Base-by-base conservation (phyloP, 2,329 filamentous ascomycete genomes). In the Trichoderma sp. region DNA sequence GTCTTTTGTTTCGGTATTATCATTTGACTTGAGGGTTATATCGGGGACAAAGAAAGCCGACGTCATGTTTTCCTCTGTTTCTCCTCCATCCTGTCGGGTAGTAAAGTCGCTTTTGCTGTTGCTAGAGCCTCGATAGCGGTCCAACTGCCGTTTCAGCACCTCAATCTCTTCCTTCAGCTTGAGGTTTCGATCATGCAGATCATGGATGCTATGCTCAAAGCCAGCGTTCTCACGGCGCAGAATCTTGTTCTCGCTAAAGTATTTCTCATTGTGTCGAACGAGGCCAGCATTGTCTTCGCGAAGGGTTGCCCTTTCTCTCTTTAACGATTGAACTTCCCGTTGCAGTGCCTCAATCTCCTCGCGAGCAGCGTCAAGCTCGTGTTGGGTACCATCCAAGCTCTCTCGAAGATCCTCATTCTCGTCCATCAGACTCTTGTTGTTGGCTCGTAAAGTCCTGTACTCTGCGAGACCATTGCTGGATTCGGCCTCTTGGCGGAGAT, bases 31-130 rank as follows among this genome's bases (percentile, higher is more conserved):
- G 39, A 88, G 81, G 2, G 87, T 89, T 73, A 88, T 88, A 73
- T 89, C 87, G 26, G 87, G 86, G 71, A 89, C 81, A 74, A 89
- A 88, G 75, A 88, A 85, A 4, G 86, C 87, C 6, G 87, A 89
- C 0, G 87, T 88, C 84, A 88, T 87, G 73, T 88, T 87, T 50
- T 88, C 86, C 63, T 84, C 83, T 8, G 80, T 81, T 69, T 81
- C 79, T 4, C 81, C 80, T 4, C 81, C 80, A 3, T 82, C 80
- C 2, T 81, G 74, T 13, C 76, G 78, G 15, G 75, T 9, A 7
- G 39, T 79, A 15, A 81, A 76, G 68, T 84, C 79, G 3, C 81
- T 78, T 74, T 82, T 81, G 30, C 79, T 78, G 28, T 53, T 53
- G 78, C 74, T 1, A 81, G 81, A 53, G 47, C 47, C 47, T 20